phyloP scores from a whole-genome alignment of 805 yeast genomes.

The Teunomyces gatunensis region DNA sequence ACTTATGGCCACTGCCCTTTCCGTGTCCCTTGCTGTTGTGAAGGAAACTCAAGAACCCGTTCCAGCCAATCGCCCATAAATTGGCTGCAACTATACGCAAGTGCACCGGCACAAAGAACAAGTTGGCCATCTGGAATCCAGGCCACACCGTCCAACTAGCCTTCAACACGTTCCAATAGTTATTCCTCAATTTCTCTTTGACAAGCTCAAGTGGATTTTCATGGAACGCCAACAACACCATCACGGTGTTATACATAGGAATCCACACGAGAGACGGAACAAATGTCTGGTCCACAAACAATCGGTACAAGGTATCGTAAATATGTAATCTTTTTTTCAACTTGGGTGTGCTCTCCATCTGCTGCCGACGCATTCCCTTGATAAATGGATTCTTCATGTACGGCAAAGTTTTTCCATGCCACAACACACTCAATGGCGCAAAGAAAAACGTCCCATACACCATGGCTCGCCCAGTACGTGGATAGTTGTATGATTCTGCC shows the following conservation, averaged over 20 bases:
- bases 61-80: slow-evolving; percentile 43
- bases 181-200: slow-evolving; percentile 29
- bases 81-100: slow-evolving; percentile 37
- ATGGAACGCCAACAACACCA: slow-evolving; percentile 36
- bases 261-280: slow-evolving; percentile 40
- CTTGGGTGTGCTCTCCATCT: slow-evolving; percentile 7
- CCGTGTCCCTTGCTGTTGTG: slow-evolving; percentile 49
- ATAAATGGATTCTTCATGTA: slow-evolving; percentile 34
- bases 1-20: slow-evolving; percentile 31
- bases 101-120: slow-evolving; percentile 39
- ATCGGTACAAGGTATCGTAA: slow-evolving; percentile 24
- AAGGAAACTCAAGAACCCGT: slow-evolving; percentile 39
- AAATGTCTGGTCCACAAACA: slow-evolving; percentile 36
- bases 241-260: slow-evolving; percentile 40
- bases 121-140: slow-evolving; percentile 34
- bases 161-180: slow-evolving; percentile 41
- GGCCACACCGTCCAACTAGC: slow-evolving; percentile 46
- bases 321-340: slow-evolving; percentile 11
- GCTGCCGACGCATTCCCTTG: slow-evolving; percentile 11
- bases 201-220: slow-evolving; percentile 34
- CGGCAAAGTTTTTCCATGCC: slow-evolving; percentile 41
- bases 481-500: slow-evolving; percentile 19
- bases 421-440: slow-evolving; percentile 38
- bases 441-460: slow-evolving; percentile 37
- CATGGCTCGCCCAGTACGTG: slow-evolving; percentile 36